Percentiles rank a stretch among this genome's conserved stretches.
Evolutionary conservation across 306 rosid genomes (phyloP).

Genomic region (Begonia fuchsioides): DNA sequence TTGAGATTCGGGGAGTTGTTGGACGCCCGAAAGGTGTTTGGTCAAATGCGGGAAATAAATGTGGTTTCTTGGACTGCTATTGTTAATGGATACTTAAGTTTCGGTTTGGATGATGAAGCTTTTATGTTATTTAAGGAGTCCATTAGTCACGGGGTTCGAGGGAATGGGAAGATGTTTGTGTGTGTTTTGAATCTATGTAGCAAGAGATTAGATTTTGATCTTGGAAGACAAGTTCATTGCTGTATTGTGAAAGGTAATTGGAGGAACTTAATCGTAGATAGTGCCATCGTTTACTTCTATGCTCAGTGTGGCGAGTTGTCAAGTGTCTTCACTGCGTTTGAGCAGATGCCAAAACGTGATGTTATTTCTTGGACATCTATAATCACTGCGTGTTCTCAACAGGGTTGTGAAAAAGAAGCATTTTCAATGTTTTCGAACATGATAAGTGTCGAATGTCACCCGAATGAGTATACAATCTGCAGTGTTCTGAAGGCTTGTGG

Average conservation of each 20-base stretch:
- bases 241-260: slow-evolving; percentile 42
- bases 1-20: slow-evolving; percentile 33
- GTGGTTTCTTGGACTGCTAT: slow-evolving; percentile 86
- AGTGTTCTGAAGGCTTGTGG: slow-evolving; percentile 80
- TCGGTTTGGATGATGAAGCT: slow-evolving; percentile 53
- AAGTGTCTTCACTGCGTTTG: slow-evolving; percentile 48
- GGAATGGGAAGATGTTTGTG: slow-evolving; percentile 64
- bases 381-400: slow-evolving; percentile 83
- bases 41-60: slow-evolving; percentile 41
- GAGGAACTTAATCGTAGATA: slow-evolving; percentile 60
- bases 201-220: slow-evolving; percentile 37
- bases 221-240: slow-evolving; percentile 73
- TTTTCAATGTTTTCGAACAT: slow-evolving; percentile 39
- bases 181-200: slow-evolving; percentile 59
- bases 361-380: slow-evolving; percentile 80
- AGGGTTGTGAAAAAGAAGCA: slow-evolving; percentile 51
- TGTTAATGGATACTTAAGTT: slow-evolving; percentile 52
- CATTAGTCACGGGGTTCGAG: slow-evolving; percentile 24
- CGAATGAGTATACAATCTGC: slow-evolving; percentile 73
- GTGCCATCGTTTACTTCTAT: slow-evolving; percentile 54
- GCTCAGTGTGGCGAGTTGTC: slow-evolving; percentile 47
- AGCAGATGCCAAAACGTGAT: slow-evolving; percentile 44
- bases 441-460: slow-evolving; percentile 42
- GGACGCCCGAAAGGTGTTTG: slow-evolving; percentile 57
- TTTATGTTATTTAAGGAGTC: slow-evolving; percentile 39